These are phyloP conservation scores for Chamaecrista fasciculata DNA, from an alignment of 306 rosid genomes.

Conservation along the genomic window DNA sequence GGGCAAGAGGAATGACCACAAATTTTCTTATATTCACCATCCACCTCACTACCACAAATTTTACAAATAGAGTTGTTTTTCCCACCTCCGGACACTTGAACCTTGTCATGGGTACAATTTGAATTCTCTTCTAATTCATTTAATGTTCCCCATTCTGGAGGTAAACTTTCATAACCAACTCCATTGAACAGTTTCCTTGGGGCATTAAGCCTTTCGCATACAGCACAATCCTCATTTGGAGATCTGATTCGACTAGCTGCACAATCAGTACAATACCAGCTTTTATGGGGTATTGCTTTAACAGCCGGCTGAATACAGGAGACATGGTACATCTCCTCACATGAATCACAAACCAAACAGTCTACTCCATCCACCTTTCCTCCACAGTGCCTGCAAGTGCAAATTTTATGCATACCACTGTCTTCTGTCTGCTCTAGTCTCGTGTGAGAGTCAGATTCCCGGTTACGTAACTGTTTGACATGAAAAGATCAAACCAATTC, in stretches of 20 bases:
- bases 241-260: slow-evolving; percentile 53
- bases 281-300: slow-evolving; percentile 71
- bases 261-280: slow-evolving; percentile 83
- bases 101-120: slow-evolving; percentile 42
- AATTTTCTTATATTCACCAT: slow-evolving; percentile 37
- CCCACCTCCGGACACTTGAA: slow-evolving; percentile 31
- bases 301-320: slow-evolving; percentile 87
- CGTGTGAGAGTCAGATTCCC: slow-evolving; percentile 53
- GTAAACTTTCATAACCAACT: slow-evolving; percentile 41
- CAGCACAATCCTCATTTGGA: slow-evolving; percentile 67
- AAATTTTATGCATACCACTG: slow-evolving; percentile 35
- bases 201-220: slow-evolving; percentile 67
- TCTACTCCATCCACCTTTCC: slow-evolving; percentile 61
- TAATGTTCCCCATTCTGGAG: slow-evolving; percentile 41
- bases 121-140: slow-evolving; percentile 51
- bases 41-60: slow-evolving; percentile 55
- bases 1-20: slow-evolving; percentile 69
- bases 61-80: slow-evolving; percentile 39
- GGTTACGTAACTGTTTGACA: slow-evolving; percentile 45
- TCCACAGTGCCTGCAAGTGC: slow-evolving; percentile 78
- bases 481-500: background rate
- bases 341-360: slow-evolving; percentile 93
- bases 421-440: slow-evolving; percentile 60
- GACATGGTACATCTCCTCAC: slow-evolving; percentile 86
- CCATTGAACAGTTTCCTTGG: slow-evolving; percentile 35